Base-by-base conservation (phyloP, 1,284 basidiomycete genomes). In the Apiotrichum gamsii region DNA sequence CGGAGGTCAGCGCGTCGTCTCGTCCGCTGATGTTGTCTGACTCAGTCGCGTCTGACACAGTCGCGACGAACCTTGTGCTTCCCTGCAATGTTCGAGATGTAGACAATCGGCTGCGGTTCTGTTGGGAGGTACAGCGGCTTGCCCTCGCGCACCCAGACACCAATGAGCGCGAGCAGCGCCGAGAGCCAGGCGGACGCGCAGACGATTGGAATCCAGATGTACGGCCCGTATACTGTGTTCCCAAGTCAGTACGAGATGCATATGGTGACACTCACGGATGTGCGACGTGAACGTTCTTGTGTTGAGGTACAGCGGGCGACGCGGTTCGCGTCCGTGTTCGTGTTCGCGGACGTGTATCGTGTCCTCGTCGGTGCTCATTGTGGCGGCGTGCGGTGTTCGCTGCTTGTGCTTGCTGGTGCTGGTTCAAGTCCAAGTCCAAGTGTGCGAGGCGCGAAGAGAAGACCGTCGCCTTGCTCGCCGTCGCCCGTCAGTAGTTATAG, bases 41-140 rank as follows among this genome's bases (percentile, higher is more conserved):
- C 6, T 10, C 38, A 3, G 13, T 20, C 11, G 1, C 21, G 14
- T 10, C 14, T 18, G 4, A 8, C 32, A 16, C 14, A 1, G 9
- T 1, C n/a, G 11, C 13, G 20, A 49, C 59, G 21, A 21, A 59
- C 57, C 51, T 59, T 60, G 59, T 74, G 64, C 20, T 51, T 52
- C 3, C 72, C 75, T 3, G 75, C 75, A 10, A 74, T 71, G 57
- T 77, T 71, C n/a, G 66, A 71, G 52, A 77, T 73, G 52, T 73
- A 77, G 9, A 75, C 74, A 1, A 76, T 60, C 6, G 25, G 8
- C 11, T 45, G 58, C 0, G 72, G 69, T 45, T 75, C 70, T 28
- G 67, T 64, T 2, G 49, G 40, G 29, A 60, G 45, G 52, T 75
- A 76, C 39, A 65, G 49, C 8, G 64, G 61, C 53, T 73, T 74